phyloP scores from a whole-genome alignment of 495 filamentous ascomycete species.

The Tuber melanosporum region DNA sequence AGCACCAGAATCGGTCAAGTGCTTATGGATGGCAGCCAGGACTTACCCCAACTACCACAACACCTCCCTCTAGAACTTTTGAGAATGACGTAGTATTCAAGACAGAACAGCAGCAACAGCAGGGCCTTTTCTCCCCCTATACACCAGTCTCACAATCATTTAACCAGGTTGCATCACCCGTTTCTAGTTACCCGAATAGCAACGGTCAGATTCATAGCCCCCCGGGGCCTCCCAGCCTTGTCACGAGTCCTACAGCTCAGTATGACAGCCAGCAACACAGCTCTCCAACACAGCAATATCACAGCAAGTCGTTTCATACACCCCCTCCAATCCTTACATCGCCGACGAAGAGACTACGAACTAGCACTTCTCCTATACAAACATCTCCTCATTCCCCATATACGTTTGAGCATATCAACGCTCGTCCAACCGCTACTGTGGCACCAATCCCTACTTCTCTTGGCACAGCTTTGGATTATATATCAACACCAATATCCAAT shows the following conservation, averaged over 20 bases:
- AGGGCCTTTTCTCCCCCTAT: constrained; percentile 27
- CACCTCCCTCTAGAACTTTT: constrained; percentile 32
- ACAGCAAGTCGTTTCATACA: constrained; percentile 35
- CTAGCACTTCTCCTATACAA: constrained; percentile 40
- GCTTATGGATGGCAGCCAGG: constrained; percentile 33
- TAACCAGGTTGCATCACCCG: constrained; percentile 30
- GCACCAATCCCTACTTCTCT: constrained; percentile 34
- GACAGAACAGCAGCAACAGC: constrained; percentile 27
- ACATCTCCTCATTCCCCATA: constrained; percentile 35
- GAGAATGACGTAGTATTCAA: constrained; percentile 31
- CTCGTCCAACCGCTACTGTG: constrained; percentile 30
- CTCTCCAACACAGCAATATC: constrained; percentile 35
- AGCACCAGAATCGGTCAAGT: constrained; percentile 20
- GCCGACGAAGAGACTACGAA: constrained; percentile 38
- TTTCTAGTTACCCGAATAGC: constrained; percentile 22
- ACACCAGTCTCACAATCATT: constrained; percentile 34
- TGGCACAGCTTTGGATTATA: constrained; percentile 33
- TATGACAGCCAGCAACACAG: constrained; percentile 30
- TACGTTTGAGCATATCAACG: constrained; percentile 31
- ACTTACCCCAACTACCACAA: constrained; percentile 35
- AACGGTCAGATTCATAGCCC: constrained; percentile 39
- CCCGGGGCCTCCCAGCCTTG: constrained; percentile 19
- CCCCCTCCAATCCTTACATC: constrained; percentile 33
- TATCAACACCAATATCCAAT: constrained; percentile 17
- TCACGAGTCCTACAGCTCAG: constrained; percentile 33